These are phyloP conservation scores for Coniferiporia sulphurascens DNA, from an alignment of 1,284 basidiomycete species.

Conservation along the genomic window DNA sequence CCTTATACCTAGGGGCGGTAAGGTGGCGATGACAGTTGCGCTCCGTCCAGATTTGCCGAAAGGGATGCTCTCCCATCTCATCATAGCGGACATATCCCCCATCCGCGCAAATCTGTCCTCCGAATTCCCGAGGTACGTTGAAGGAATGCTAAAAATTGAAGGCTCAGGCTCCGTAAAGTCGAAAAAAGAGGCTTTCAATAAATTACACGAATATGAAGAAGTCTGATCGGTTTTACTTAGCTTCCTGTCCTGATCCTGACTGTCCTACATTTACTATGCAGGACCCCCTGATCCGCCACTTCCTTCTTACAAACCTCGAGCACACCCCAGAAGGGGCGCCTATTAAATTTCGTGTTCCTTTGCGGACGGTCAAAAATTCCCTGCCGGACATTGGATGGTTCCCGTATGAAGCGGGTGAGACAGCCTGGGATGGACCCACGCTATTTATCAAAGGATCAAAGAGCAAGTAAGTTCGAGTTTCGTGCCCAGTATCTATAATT, in stretches of 20 bases:
- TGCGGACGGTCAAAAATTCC: conserved; percentile 57
- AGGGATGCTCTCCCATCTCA: conserved; percentile 53
- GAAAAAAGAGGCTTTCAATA: conserved; percentile 60
- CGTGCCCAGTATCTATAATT: background rate
- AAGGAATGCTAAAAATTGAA: conserved; percentile 69
- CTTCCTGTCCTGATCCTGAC: background rate
- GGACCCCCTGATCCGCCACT: conserved; percentile 69
- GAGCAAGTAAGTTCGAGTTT: conserved; percentile 51
- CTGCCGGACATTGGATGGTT: conserved; percentile 72
- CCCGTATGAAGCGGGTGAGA: conserved; percentile 58
- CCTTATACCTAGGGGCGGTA: conserved; percentile 68
- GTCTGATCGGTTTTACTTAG: conserved; percentile 29
- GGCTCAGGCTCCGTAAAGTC: conserved; percentile 41
- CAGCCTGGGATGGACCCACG: conserved; percentile 55
- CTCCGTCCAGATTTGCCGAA: conserved; percentile 47
- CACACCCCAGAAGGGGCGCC: conserved; percentile 30
- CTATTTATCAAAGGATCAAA: conserved; percentile 77
- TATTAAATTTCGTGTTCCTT: conserved; percentile 67
- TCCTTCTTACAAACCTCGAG: conserved; percentile 79
- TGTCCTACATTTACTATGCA: conserved; percentile 27
- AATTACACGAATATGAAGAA: conserved; percentile 59
- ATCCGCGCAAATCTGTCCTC: conserved; percentile 53
- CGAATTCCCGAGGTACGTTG: conserved; percentile 64
- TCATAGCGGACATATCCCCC: conserved; percentile 81
- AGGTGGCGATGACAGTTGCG: conserved; percentile 78